These are phyloP conservation scores for Saturnispora mendoncae DNA, from an alignment of 805 yeast species.

Conservation along the genomic window DNA sequence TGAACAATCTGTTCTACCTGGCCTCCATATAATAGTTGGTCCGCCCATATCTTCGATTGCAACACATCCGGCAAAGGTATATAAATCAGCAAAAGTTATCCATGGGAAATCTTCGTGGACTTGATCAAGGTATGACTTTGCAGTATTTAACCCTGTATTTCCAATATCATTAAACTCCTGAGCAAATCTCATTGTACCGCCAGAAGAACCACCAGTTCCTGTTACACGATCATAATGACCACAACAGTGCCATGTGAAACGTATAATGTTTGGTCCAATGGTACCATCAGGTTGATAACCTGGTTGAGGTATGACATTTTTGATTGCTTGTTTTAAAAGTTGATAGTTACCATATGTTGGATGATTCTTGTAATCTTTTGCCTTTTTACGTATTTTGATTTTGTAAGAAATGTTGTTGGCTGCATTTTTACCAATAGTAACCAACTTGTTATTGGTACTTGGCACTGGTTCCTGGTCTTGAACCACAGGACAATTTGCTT, in stretches of 20 bases:
- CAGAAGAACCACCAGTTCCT: conserved; percentile 56
- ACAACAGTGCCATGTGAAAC: conserved; percentile 81
- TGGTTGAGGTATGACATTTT: conserved; percentile 25
- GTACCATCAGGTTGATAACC: conserved; percentile 52
- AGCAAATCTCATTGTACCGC: conserved; percentile 54
- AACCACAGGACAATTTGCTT: too few relatives aligned
- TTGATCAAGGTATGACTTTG: conserved; percentile 47
- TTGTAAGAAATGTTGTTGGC: conserved; percentile 18
- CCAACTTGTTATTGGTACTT: background rate
- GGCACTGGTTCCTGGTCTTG: background rate
- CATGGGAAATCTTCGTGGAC: conserved; percentile 53
- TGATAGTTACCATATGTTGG: conserved; percentile 27
- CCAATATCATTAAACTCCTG: conserved; percentile 51
- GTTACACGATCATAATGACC: conserved; percentile 64
- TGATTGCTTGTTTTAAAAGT: conserved; percentile 31
- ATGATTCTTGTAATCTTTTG: conserved; percentile 15
- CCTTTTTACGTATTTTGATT: conserved; percentile 23
- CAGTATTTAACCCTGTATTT: conserved; percentile 56
- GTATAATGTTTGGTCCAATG: conserved; percentile 69
- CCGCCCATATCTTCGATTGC: conserved; percentile 77
- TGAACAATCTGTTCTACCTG: conserved; percentile 62
- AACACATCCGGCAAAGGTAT: conserved; percentile 69
- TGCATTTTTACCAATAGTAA: conserved; percentile 1
- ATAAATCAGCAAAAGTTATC: conserved; percentile 72
- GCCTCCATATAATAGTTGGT: conserved; percentile 71